Percentiles rank a stretch among this genome's conserved stretches.
phyloP scores from a whole-genome alignment of 208 protist species.

The Acanthamoeba triangularis region DNA sequence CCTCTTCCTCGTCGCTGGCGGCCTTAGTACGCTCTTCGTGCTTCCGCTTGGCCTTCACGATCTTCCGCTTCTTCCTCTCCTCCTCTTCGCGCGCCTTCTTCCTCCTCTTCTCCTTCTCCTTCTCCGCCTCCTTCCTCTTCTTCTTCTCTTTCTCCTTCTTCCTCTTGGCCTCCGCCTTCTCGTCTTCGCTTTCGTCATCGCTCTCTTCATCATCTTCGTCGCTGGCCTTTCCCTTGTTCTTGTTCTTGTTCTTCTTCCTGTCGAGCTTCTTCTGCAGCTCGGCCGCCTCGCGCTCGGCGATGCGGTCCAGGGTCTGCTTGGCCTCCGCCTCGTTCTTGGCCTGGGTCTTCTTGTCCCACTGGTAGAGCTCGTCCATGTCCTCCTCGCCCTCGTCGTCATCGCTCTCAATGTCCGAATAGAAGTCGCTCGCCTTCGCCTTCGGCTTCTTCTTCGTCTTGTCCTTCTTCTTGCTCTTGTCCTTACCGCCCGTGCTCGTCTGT shows the following conservation, averaged over 20 bases:
- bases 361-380: neutral
- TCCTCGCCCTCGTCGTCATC: neutral
- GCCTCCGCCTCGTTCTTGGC: neutral
- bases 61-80: constrained; percentile 16
- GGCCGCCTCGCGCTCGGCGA: constrained; percentile 1
- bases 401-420: constrained; percentile 22
- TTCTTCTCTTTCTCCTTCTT: neutral
- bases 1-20: neutral
- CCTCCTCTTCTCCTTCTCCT: no score
- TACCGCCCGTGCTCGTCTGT: neutral
- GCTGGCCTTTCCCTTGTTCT: neutral
- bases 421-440: neutral
- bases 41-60: neutral
- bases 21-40: neutral
- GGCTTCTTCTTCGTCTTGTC: neutral
- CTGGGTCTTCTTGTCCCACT: neutral
- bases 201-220: neutral
- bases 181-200: neutral
- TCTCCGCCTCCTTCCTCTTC: neutral
- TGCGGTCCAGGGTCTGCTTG: neutral
- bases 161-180: neutral
- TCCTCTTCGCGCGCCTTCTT: no score
- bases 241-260: neutral
- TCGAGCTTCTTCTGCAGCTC: neutral
- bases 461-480: constrained; percentile 9